Evolutionary conservation across 805 yeast species (phyloP), one percentile per base, ranked within the genome.

Genomic region (Yarrowia keelungensis): DNA sequence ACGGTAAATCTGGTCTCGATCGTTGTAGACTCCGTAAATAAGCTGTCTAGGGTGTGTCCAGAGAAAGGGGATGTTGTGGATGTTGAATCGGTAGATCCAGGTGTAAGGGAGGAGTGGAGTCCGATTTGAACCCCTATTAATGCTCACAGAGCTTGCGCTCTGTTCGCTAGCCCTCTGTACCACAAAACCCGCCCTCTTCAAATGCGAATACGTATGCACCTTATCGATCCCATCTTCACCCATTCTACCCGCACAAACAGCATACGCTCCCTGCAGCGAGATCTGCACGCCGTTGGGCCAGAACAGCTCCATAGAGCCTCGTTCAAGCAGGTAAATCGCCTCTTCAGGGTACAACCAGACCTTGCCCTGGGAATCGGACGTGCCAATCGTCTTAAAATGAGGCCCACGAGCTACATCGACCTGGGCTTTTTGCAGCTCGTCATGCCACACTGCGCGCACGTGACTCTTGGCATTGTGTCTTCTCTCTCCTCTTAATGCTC

Each of bases 111-210:
- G 22, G 1, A 19, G 14, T 1, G 16, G 22, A 3, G 4, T 26
- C 5, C 32, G 32, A 26, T 26, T 26, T 26, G 32, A 26, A 5
- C 5, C 5, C 5, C 32, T 26, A 2, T 26, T 5, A 26, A 26
- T 3, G 2, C 32, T 26, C 32, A 26, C 32, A 26, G 2, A 26
- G 32, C 32, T 26, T 1, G 3, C 32, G 32, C 32, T 26, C 2
- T 26, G 32, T 26, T 26, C 5, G 14, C 15, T 16, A 0, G 36
- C 65, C 35, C 65, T 43, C 42, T 80, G 75, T 0, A 91, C 89
- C 22, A 89, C 83, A 75, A 89, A 93, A 0, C 98, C 98, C 65
- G 87, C 82, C 74, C 97, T 84, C 73, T 89, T 90, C 73, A 93
- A 79, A 69, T 89, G 83, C 0, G 93, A 83, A 77, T 88, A 94